phyloP scores from a whole-genome alignment of 768 basidiomycete species.

The Tubosaeta sp. region DNA sequence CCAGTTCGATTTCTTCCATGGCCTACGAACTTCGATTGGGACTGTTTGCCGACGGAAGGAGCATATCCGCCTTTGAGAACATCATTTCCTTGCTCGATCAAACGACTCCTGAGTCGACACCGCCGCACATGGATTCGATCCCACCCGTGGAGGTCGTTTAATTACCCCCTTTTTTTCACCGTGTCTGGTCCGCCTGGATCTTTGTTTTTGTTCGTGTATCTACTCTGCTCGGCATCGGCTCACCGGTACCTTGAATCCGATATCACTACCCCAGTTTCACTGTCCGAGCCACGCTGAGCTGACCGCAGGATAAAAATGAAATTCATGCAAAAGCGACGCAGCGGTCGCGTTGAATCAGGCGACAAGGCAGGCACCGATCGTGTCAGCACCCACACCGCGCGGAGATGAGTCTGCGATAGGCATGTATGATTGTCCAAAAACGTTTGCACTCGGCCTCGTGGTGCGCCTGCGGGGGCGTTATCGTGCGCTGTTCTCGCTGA shows the following conservation, averaged over 20 bases:
- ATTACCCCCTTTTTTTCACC: not conserved
- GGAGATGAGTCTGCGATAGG: not conserved
- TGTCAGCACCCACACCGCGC: not conserved
- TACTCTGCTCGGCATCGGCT: not conserved
- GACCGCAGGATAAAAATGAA: not conserved
- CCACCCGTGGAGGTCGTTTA: slow-evolving; percentile 6
- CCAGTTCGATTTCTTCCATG: slow-evolving; percentile 25
- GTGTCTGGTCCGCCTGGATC: not conserved
- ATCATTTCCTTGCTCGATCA: slow-evolving; percentile 29
- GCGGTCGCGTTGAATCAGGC: not conserved
- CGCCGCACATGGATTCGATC: not conserved
- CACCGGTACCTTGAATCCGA: not conserved
- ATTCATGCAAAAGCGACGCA: not conserved
- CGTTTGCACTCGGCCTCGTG: not conserved
- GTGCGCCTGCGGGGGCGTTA: not conserved
- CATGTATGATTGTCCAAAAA: not conserved
- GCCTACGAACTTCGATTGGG: slow-evolving; percentile 25
- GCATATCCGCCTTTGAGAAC: slow-evolving; percentile 21
- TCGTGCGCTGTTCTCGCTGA: not conserved
- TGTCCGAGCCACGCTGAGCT: not conserved
- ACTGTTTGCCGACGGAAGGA: slow-evolving; percentile 22
- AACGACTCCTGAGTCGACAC: slow-evolving; percentile 13
- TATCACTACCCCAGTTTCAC: not conserved
- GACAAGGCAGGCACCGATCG: not conserved
- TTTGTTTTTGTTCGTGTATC: not conserved